Conservation (phyloP, 169 alveolate species). For the Eimeria zaria region DNA sequence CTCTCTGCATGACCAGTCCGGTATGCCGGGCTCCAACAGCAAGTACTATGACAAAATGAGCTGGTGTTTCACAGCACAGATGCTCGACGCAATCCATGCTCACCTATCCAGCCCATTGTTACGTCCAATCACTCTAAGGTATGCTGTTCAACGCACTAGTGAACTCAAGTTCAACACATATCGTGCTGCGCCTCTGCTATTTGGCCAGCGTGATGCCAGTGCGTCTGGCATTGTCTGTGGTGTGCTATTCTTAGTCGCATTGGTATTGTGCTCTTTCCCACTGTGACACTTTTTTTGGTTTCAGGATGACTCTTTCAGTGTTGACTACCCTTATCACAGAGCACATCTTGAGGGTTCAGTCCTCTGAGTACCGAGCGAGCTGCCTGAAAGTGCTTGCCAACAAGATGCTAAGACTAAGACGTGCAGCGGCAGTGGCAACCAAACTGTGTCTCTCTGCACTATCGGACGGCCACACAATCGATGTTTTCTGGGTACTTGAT, state of each 20-base stretch:
- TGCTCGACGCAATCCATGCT: constrained; percentile 53
- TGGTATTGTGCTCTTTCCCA: neutral
- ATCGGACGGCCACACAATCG: constrained; percentile 65
- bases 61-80: constrained; percentile 56
- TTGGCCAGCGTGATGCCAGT: neutral
- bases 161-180: neutral
- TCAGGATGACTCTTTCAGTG: constrained; percentile 47
- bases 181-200: neutral
- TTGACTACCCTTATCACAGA: constrained; percentile 30
- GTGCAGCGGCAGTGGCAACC: constrained; percentile 57
- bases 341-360: constrained; percentile 33
- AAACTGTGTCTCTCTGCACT: constrained; percentile 37
- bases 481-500: constrained; percentile 46
- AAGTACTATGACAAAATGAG: constrained; percentile 9
- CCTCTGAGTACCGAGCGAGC: constrained; percentile 9
- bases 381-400: constrained; percentile 29
- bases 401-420: constrained; percentile 22
- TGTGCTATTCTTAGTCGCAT: neutral
- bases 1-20: neutral
- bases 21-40: neutral
- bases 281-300: neutral
- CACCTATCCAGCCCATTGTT: constrained; percentile 22
- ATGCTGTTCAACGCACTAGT: neutral
- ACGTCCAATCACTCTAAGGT: constrained; percentile 59
- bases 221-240: neutral